Base-by-base conservation (phyloP, 495 filamentous ascomycete genomes). In the Penicillium macrosclerotiorum region DNA sequence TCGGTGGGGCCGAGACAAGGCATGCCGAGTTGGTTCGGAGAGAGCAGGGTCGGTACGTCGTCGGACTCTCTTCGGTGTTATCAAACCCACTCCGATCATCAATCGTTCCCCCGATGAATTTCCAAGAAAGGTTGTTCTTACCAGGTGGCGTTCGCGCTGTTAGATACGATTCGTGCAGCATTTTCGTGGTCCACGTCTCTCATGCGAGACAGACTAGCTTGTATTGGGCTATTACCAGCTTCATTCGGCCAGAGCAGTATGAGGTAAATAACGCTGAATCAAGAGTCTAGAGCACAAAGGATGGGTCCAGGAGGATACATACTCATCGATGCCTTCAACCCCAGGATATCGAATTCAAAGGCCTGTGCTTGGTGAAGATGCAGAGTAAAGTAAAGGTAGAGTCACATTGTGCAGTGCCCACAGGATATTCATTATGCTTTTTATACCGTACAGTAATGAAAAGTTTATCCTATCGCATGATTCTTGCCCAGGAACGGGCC, bases 61-160 rank as follows among this genome's bases (percentile, higher is more conserved):
- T 60, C 53, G 57, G 57, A 5, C 32, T 37, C 29, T 60, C 40
- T 37, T 57, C 57, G 57, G 49, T 8, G 19, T 38, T 53, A 56
- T 43, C 41, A 31, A 24, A 29, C 12, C 29, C 33, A 25, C 33
- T 38, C 29, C 19, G 34, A 43, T 31, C 8, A 11, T 25, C 27
- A n/a, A n/a, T n/a, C n/a, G 20, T 4, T 9, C 24, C 44, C 23
- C 4, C 44, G 51, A 45, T 37, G 13, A 9, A 46, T 45, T 24
- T 52, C 56, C 52, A 45, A 59, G 27, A 27, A 6, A 25, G 42
- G 45, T 17, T 13, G 22, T 27, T 8, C 19, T 45, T 23, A n/a
- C 23, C 18, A 14, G 3, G 47, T 52, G 48, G 55, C 54, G 50
- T 31, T 30, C 3, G 9, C 17, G 3, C 20, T 32, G 20, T 8